These are phyloP conservation scores for Hypoxylon lienhwacheense DNA, from an alignment of 495 filamentous ascomycete genomes.

Conservation along the genomic window DNA sequence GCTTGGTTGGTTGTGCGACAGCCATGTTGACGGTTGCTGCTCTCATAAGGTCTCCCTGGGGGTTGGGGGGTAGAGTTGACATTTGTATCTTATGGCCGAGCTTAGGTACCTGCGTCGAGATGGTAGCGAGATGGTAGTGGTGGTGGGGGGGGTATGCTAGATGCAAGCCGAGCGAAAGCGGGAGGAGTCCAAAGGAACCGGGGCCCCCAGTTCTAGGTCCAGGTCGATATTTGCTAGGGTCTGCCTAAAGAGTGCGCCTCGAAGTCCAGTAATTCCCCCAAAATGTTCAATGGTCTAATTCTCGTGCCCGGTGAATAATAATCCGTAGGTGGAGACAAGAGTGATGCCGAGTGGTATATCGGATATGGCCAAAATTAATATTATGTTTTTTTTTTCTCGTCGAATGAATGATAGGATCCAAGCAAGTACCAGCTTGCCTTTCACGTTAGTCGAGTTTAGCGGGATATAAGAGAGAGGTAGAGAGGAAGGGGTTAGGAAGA, in stretches of 20 bases:
- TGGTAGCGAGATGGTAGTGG: constrained; percentile 46
- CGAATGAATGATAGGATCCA: constrained; percentile 55
- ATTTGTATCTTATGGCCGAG: constrained; percentile 57
- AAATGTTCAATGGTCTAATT: constrained; percentile 34
- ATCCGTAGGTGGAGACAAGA: constrained; percentile 25
- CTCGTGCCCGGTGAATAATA: constrained; percentile 37
- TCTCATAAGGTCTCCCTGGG: constrained; percentile 53
- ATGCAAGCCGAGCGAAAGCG: constrained; percentile 51
- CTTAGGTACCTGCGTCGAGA: constrained; percentile 47
- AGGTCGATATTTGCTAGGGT: constrained; percentile 38
- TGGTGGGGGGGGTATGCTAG: constrained; percentile 45
- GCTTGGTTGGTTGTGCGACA: constrained; percentile 55
- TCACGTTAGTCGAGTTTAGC: constrained; percentile 46
- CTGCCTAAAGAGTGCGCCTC: constrained; percentile 30
- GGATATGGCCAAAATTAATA: constrained; percentile 44
- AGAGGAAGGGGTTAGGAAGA: constrained; percentile 36
- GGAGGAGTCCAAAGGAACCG: constrained; percentile 43
- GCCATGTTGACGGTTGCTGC: constrained; percentile 60
- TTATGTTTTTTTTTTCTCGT: constrained; percentile 44
- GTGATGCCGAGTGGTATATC: constrained; percentile 19
- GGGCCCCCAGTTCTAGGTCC: constrained; percentile 47
- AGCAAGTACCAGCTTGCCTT: constrained; percentile 59
- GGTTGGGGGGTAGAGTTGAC: constrained; percentile 61
- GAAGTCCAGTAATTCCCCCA: constrained; percentile 33
- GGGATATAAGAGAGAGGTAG: constrained; percentile 23